Evolutionary conservation across 768 basidiomycete species (phyloP), one percentile per base, ranked within the genome.

Genomic region (Psilocybe sp.): DNA sequence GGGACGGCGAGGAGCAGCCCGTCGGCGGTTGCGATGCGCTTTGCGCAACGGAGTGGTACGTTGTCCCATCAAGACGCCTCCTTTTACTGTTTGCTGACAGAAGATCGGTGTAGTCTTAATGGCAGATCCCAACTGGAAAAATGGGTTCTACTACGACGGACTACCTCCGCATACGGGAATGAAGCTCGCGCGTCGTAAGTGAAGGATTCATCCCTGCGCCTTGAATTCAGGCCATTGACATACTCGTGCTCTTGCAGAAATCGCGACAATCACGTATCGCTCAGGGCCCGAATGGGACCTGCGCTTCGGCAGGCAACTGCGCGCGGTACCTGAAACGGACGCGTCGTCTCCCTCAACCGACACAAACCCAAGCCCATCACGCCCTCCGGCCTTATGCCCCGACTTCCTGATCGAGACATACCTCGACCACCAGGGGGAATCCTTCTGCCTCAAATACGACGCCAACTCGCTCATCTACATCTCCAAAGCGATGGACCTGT

Each of bases 71-170:
- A 48, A 23, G 48, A 9, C 20, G 23, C 52, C 46, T 46, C 4
- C 40, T 40, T n/a, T 42, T 39, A 11, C 16, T 19, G 6, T 45
- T 33, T 32, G 12, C 23, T 31, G 3, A 44, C 49, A 34, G 44
- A 11, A 38, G n/a, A 20, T 15, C 44, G 19, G 8, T 9, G 11
- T 46, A 98, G 97, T 99, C 14, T 81, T 99, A 46, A 99, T 99
- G 97, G 90, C 96, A 1, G 97, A 99, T 69, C 96, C 96, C 0
- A 98, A 98, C 55, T 99, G 97, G 97, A 99, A 98, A 53, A 86
- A 93, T 33, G 97, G 97, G 4, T 98, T 96, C 68, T 99, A 99
- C 66, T 99, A 99, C 64, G 92, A 96, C 51, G 77, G 79, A 7
- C 65, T 95, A n/a, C 97, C 97, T 1, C 97, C 97, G 0, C 97